Conservation (phyloP, 2,329 filamentous ascomycete genomes). For the Cladophialophora exuberans region DNA sequence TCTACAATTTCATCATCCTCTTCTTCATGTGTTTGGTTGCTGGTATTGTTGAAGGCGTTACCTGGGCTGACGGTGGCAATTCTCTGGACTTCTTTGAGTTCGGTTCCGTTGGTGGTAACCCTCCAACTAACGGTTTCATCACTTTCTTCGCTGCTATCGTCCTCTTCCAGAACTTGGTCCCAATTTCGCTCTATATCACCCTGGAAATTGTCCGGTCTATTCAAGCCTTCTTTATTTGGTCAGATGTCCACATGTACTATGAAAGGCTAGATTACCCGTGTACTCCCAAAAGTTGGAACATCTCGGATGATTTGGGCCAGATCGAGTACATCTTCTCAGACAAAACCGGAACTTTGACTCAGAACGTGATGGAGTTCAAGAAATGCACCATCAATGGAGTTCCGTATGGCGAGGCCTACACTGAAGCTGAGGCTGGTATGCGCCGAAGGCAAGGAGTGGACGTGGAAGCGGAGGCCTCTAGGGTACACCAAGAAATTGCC, state of each 20-base stretch:
- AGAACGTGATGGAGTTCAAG: constrained; percentile 99
- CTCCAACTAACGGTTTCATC: constrained; percentile 84
- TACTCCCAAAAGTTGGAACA: constrained; percentile 98
- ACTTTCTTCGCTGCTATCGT: constrained; percentile 96
- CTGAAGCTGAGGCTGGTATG: constrained; percentile 95
- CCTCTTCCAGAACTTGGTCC: constrained; percentile 97
- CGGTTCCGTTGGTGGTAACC: constrained; percentile 74
- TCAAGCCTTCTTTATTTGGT: constrained; percentile 97
- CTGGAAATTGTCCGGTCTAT: constrained; percentile 91
- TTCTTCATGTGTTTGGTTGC: constrained; percentile 86
- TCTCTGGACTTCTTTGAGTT: constrained; percentile 82
- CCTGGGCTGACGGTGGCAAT: constrained; percentile 74
- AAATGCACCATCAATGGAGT: constrained; percentile 97
- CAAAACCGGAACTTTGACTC: constrained; percentile 87
- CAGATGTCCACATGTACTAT: constrained; percentile 96
- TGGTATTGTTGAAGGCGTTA: constrained; percentile 80
- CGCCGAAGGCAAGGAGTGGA: constrained; percentile 87
- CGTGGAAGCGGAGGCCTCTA: constrained; percentile 76
- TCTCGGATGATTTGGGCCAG: constrained; percentile 95
- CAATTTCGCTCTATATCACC: constrained; percentile 96
- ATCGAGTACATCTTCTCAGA: constrained; percentile 99
- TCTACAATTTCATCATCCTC: constrained; percentile 93
- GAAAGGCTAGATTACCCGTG: constrained; percentile 91
- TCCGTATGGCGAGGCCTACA: constrained; percentile 95
- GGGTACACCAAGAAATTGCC: constrained; percentile 76